Conservation (phyloP, 148 eudicot species). For the Bassia scoparia region DNA sequence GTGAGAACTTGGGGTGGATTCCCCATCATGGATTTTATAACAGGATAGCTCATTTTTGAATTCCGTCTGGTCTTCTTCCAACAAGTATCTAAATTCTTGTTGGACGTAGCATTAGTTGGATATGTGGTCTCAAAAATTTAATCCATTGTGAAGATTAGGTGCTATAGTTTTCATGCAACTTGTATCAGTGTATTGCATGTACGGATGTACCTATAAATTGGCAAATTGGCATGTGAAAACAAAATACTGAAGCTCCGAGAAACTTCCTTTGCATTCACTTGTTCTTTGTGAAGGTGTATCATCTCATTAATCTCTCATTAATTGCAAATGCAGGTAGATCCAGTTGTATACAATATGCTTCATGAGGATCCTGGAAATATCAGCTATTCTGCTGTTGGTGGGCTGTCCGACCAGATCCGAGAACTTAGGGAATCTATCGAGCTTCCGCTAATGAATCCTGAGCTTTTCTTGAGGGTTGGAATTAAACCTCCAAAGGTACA, state of each 20-base stretch:
- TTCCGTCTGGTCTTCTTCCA: too few species aligned
- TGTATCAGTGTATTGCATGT: not conserved
- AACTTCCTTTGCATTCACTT: not conserved
- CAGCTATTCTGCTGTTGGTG: constrained; percentile 99
- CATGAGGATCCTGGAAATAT: constrained; percentile 99
- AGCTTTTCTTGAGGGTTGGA: constrained; percentile 94
- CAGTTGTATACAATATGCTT: constrained; percentile 98
- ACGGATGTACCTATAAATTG: too few species aligned
- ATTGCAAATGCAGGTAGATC: constrained; percentile 64
- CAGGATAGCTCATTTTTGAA: too few species aligned
- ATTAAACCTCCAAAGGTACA: constrained; percentile 96
- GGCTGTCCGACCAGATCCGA: constrained; percentile 91
- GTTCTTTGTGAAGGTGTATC: not conserved
- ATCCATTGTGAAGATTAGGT: not conserved
- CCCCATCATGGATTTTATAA: too few species aligned
- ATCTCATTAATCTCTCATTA: not conserved
- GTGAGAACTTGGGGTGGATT: too few species aligned
- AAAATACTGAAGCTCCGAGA: not conserved
- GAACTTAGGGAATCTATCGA: constrained; percentile 97
- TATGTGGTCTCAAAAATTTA: not conserved
- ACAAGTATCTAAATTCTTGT: too few species aligned
- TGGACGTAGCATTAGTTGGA: not conserved
- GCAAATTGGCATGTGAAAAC: not conserved
- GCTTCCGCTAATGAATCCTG: constrained; percentile 95
- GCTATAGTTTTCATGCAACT: not conserved